Base-by-base conservation (phyloP, 495 filamentous ascomycete genomes). In the Bacidia gigantensis region DNA sequence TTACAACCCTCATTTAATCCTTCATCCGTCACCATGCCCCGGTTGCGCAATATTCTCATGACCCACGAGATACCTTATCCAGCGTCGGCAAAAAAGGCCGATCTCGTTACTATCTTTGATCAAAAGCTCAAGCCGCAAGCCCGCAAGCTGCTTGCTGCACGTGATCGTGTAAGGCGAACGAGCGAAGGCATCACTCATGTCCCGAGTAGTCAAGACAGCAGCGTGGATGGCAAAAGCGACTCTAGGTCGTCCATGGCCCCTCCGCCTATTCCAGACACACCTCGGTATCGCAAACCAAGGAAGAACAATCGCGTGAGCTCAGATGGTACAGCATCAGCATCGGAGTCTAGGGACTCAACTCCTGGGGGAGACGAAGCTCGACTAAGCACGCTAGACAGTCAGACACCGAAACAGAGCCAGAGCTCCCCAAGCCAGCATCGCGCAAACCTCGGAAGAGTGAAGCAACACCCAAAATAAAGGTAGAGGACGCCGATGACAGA, bases 31-130 rank as follows among this genome's bases (percentile, higher is more conserved):
- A 97, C 87, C 3, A 79, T 95, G 24, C 86, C 90, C 39, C 81
- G 81, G 32, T 75, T 98, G 51, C 85, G 92, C 43, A 85, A 83
- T 20, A 90, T 96, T 55, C 80, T 98, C 26, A 81, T 97, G 56
- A 82, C 79, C 50, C 83, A 98, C 67, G 82, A 87, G 63, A 71
- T 96, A 53, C 60, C 79, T 11, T 97, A 95, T 66, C 82, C 89
- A 0, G 78, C 87, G 7, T 78, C 88, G 46, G 80, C 84, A 29
- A 97, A 96, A 67, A 98, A 98, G 69, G 66, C 79, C 1, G 81
- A 95, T 56, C 81, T 98, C 39, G 69, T 98, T 50, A 78, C 83
- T 2, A 72, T 97, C 24, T 87, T 98, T 64, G 82, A 84, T 58
- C 72, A 85, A 39, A 72, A 90, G 52, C 75, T 98, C 35, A 67